Percentiles rank a stretch among this genome's conserved stretches.
These are phyloP conservation scores for Trichoderma asperelloides DNA, from an alignment of 495 filamentous ascomycete species.

Conservation along the genomic window DNA sequence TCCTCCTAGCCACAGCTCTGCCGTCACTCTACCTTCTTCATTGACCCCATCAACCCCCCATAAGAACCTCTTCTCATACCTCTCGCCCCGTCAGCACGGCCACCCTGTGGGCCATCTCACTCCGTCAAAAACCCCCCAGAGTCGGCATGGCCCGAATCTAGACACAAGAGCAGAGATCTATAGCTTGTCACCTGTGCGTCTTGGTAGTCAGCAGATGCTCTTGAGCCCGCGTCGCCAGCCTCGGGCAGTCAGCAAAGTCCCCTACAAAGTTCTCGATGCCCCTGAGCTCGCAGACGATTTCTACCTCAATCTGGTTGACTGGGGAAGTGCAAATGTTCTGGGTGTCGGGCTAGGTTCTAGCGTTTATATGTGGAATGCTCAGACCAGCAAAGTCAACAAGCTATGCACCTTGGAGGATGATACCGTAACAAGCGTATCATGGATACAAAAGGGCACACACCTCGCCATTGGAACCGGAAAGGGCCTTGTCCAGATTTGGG, in stretches of 20 bases:
- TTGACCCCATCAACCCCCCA: slow-evolving; percentile 90
- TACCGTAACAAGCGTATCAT: slow-evolving; percentile 89
- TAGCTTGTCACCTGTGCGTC: slow-evolving; percentile 83
- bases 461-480: slow-evolving; percentile 89
- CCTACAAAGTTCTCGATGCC: slow-evolving; percentile 94
- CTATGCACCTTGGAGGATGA: slow-evolving; percentile 90
- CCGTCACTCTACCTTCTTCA: slow-evolving; percentile 51
- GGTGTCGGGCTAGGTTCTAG: slow-evolving; percentile 86
- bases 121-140: slow-evolving; percentile 81
- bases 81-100: slow-evolving; percentile 62
- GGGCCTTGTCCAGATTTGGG: slow-evolving; percentile 95
- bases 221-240: slow-evolving; percentile 81
- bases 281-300: slow-evolving; percentile 95
- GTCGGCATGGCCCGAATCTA: slow-evolving; percentile 72
- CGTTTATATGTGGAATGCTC: slow-evolving; percentile 99
- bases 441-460: slow-evolving; percentile 95
- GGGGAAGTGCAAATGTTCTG: slow-evolving; percentile 90
- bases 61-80: slow-evolving; percentile 93
- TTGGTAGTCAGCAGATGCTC: slow-evolving; percentile 83
- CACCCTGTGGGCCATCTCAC: slow-evolving; percentile 66
- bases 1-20: slow-evolving; percentile 57
- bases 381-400: slow-evolving; percentile 76
- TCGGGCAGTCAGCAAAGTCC: slow-evolving; percentile 85
- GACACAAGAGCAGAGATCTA: slow-evolving; percentile 87
- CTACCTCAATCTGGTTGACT: slow-evolving; percentile 94